Base-by-base conservation (phyloP, 192 early-diverging fungal genomes). In the Umbelopsis sp. region DNA sequence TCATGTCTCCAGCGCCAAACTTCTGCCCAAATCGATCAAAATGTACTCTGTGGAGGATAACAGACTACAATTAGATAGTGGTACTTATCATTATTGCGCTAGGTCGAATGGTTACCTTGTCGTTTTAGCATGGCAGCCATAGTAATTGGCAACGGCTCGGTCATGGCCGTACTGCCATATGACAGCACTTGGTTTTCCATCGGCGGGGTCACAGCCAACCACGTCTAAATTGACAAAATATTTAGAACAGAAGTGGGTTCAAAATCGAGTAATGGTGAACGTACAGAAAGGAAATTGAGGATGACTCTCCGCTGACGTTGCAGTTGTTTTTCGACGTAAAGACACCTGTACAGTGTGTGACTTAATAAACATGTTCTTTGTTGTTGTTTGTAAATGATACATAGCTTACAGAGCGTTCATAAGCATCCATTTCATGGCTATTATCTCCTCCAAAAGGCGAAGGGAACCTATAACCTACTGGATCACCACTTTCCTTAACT, bases 101-200 rank as follows among this genome's bases (percentile, higher is more conserved):
- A 31, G 1, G 0, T 26, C 17, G 76, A 78, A 51, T 84, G 53
- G 38, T 71, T 81, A 70, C 87, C 84, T 79, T 26, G 73, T 83
- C 17, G 78, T 67, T 72, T 82, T 72, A 71, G 83, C 54, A 68
- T 53, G 71, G 52, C 83, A 65, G 56, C 85, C 75, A 36, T 81
- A 74, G 72, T 94, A 94, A 6, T 77, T 84, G 31, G 90, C 83
- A 5, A 95, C 80, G 52, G 90, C 89, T 34, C 78, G 76, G 17
- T 83, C 80, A 70, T 95, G 92, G 2, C 92, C 91, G 83, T 87
- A 95, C 71, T 94, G 93, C 84, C 89, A 95, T 3, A 95, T 83
- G 3, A 87, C 84, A 25, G 91, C 91, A 50, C 86, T 86, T 1
- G 86, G 83, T 0, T 86, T 84, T 1, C 81, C 83, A 62, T 84